Base-by-base conservation (phyloP, 306 rosid species). In the Macrotyloma uniflorum region DNA sequence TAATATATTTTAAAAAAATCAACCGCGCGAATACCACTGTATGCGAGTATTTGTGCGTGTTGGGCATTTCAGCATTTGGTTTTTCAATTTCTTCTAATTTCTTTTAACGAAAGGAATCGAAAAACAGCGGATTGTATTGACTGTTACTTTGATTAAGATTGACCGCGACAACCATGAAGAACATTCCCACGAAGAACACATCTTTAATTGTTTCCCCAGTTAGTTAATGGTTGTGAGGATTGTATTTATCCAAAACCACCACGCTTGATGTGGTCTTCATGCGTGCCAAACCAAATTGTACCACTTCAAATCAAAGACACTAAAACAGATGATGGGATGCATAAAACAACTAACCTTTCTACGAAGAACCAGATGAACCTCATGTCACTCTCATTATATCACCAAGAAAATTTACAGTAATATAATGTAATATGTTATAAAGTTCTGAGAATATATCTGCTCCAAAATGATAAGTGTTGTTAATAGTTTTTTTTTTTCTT, bases 101-200 rank as follows among this genome's bases (percentile, higher is more conserved):
- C 71, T 16, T 5, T 3, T 4, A 0, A 15, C 8, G 57, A 16
- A 73, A 53, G 74, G 43, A 67, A 66, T 0, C 10, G 8, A 42
- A 47, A 3, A 16, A 54, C 23, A 22, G 80, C 5, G 38, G 33
- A 32, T 45, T 49, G 64, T 19, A 5, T 55, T 74, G 84, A 74
- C 79, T n/a, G 36, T 40, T 18, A 18, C 40, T 63, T 80, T 64
- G 42, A 51, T 42, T 68, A 3, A 73, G 12, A 73, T 65, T 38
- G 67, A 0, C 38, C 20, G 40, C 55, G 33, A 13, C 70, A 20
- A 24, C 61, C 59, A 45, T 70, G 38, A 51, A 51, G 30, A 61
- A 75, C 68, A 71, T 69, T 18, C 53, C 1, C 63, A 71, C 46
- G 46, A 51, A 42, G 20, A 59, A 79, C 0, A 4, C 7, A 10